Evolutionary conservation across 1,284 basidiomycete species (phyloP).

Genomic region (Heterobasidion annosum): DNA sequence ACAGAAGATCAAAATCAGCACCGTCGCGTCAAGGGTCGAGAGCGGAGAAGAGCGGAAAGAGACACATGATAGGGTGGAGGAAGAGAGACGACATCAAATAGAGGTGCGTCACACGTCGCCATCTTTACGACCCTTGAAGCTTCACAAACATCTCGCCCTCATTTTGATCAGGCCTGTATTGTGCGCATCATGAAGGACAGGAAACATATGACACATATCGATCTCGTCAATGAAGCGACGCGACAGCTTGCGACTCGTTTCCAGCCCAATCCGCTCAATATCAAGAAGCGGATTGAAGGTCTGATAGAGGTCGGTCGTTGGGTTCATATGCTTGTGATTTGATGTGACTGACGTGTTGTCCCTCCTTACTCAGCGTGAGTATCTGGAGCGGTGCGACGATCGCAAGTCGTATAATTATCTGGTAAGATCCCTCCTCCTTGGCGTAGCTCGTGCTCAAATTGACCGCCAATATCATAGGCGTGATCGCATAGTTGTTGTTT

Average conservation of each 20-base stretch:
- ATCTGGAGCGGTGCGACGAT: constrained; percentile 71
- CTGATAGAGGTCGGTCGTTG: constrained; percentile 74
- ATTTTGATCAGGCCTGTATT: constrained; percentile 71
- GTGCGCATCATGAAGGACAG: constrained; percentile 98
- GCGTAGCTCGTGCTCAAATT: too few species aligned
- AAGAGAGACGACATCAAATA: constrained; percentile 85
- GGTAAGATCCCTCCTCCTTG: constrained; percentile 20
- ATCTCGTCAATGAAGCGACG: constrained; percentile 88
- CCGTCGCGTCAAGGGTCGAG: constrained; percentile 83
- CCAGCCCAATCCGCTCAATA: constrained; percentile 74
- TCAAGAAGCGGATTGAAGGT: constrained; percentile 93
- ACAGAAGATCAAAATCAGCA: constrained; percentile 92
- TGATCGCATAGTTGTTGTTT: too few species aligned
- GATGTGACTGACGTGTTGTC: not conserved
- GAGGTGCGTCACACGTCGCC: constrained; percentile 50
- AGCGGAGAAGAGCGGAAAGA: constrained; percentile 83
- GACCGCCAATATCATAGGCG: too few species aligned
- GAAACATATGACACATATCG: constrained; percentile 84
- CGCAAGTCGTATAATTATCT: constrained; percentile 78
- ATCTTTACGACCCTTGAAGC: not conserved
- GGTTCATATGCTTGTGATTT: not conserved
- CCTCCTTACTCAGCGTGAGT: constrained; percentile 51
- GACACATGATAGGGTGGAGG: constrained; percentile 86
- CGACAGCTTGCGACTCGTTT: constrained; percentile 82
- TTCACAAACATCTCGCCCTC: not conserved